These are phyloP conservation scores for Ophiostoma pallidulum DNA, from an alignment of 2,329 filamentous ascomycete genomes.

Conservation along the genomic window DNA sequence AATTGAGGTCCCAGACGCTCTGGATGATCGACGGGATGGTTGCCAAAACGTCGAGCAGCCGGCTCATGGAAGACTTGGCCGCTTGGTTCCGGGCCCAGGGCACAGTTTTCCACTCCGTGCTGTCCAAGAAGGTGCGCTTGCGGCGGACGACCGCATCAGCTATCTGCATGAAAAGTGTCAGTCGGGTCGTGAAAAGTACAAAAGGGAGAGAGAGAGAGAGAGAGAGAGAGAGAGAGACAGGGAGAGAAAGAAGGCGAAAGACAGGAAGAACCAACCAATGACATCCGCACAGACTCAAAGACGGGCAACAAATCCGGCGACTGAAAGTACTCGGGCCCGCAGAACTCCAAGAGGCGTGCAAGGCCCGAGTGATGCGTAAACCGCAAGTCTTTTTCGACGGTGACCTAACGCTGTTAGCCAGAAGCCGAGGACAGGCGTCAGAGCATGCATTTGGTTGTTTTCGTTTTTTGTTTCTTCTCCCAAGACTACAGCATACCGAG, in stretches of 20 bases:
- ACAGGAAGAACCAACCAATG: slow-evolving; percentile 14
- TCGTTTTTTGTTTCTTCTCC: too few species aligned
- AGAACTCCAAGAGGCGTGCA: slow-evolving; percentile 20
- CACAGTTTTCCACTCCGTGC: slow-evolving; percentile 18
- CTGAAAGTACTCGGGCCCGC: slow-evolving; percentile 20
- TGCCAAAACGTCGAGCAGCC: slow-evolving; percentile 19
- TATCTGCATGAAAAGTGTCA: too few species aligned
- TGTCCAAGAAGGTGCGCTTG: slow-evolving; percentile 17
- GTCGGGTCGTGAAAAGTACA: too few species aligned
- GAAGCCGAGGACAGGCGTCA: not conserved
- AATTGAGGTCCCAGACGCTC: slow-evolving; percentile 11
- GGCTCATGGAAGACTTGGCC: slow-evolving; percentile 16
- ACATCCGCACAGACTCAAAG: slow-evolving; percentile 20
- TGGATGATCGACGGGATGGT: slow-evolving; percentile 18
- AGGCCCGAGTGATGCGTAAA: slow-evolving; percentile 22
- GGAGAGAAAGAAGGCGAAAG: not conserved
- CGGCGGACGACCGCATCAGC: slow-evolving; percentile 20
- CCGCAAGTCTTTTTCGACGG: slow-evolving; percentile 20
- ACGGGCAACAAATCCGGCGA: slow-evolving; percentile 18
- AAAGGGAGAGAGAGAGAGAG: too few species aligned
- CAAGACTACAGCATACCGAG: slow-evolving; percentile 3
- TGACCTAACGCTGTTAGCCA: slow-evolving; percentile 15
- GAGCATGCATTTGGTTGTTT: too few species aligned
- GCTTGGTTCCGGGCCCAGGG: slow-evolving; percentile 17
- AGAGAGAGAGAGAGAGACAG: too few species aligned